Evolutionary conservation across 306 rosid genomes (phyloP), one percentile per base, ranked within the genome.

Genomic region (Canavalia ensiformis): DNA sequence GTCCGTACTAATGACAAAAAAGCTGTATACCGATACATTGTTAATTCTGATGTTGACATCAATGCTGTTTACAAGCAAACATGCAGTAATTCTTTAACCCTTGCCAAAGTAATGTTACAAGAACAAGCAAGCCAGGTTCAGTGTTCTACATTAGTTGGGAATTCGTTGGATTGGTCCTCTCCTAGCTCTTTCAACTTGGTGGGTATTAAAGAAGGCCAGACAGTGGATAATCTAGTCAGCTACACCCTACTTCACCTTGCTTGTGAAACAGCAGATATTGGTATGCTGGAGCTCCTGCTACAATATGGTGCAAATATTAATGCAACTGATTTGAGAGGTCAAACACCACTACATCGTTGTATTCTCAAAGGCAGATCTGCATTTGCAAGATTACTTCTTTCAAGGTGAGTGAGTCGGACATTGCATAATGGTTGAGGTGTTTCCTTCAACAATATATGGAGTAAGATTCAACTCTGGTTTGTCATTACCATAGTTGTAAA

Each of bases 241-340:
- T 89, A 90, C 88, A 85, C 97, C 66, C 91, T 96, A 67, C 97
- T 96, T 75, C 99, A 96, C 82, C 92, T 96, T 50, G 97, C 99
- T 46, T 96, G 97, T 77, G 98, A 96, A 85, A 93, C 97, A 51
- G 90, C 94, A 30, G 99, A 96, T 83, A 92, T 96, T 35, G 94
- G 97, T 62, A 93, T 96, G 99, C 86, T 96, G 72, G 99, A 96
- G 79, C 97, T 96, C 83, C 99, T 96, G 59, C 88, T 96, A 78
- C 99, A 96, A 87, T 96, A 94, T 60, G 97, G 99, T 78, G 98
- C 97, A 62, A 88, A 88, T 86, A 68, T 92, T 68, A 96, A 93
- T 82, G 97, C 89, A 30, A 66, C 88, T 4, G 98, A 93, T 84
- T 88, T 85, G 44, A 89, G 94, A 88, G 94, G 91, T 62, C 97